These are phyloP conservation scores for Aspergillus melleus DNA, from an alignment of 2,329 filamentous ascomycete species.

Conservation along the genomic window DNA sequence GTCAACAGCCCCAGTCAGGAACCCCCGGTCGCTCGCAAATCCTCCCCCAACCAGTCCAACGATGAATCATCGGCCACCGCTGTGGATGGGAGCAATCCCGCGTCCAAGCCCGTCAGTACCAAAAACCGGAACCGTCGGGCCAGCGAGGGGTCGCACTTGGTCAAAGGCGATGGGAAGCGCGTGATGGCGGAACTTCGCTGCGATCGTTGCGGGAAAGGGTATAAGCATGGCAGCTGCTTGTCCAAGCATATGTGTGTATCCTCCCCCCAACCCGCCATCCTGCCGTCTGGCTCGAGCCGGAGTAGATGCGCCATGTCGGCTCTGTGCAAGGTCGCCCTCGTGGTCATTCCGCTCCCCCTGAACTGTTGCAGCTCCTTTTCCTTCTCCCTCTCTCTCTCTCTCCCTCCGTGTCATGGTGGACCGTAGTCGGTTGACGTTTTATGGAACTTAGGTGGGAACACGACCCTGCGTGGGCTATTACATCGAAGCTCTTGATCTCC, in stretches of 20 bases:
- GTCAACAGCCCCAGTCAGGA: slow-evolving; percentile 37
- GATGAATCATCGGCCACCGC: slow-evolving; percentile 23
- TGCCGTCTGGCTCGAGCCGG: slow-evolving; percentile 44
- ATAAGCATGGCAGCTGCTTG: slow-evolving; percentile 99
- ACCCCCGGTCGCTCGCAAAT: slow-evolving; percentile 39
- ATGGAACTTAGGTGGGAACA: slow-evolving; percentile 84
- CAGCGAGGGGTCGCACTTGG: slow-evolving; percentile 82
- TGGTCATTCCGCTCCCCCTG: slow-evolving; percentile 33
- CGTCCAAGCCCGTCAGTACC: slow-evolving; percentile 48
- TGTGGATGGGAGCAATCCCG: slow-evolving; percentile 51
- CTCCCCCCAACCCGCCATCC: slow-evolving; percentile 55
- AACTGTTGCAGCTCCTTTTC: slow-evolving; percentile 32
- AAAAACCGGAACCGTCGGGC: slow-evolving; percentile 62
- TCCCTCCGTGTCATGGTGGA: slow-evolving; percentile 6
- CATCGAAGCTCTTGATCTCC: slow-evolving; percentile 95
- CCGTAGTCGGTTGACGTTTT: slow-evolving; percentile 43
- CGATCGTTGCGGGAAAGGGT: slow-evolving; percentile 98
- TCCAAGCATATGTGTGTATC: slow-evolving; percentile 98
- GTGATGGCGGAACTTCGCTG: slow-evolving; percentile 85
- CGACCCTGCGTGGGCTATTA: slow-evolving; percentile 95
- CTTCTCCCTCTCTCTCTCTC: slow-evolving; percentile 23
- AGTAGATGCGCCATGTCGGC: slow-evolving; percentile 39
- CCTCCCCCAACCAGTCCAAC: slow-evolving; percentile 35
- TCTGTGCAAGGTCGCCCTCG: slow-evolving; percentile 41
- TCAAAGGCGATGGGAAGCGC: slow-evolving; percentile 77